These are phyloP conservation scores for Casuarina equisetifolia DNA, from an alignment of 306 rosid genomes.

Conservation along the genomic window DNA sequence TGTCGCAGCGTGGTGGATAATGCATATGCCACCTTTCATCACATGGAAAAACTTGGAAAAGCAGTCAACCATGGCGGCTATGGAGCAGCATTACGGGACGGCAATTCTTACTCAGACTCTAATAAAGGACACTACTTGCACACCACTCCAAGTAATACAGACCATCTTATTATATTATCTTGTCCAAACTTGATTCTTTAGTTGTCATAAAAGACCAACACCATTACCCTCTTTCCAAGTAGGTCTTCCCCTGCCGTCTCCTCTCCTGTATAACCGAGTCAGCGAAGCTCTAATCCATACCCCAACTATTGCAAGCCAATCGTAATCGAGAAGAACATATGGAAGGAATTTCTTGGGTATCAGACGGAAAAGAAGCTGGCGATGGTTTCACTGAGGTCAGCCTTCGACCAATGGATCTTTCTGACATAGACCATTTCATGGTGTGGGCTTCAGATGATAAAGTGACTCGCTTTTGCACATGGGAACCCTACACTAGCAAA, in stretches of 20 bases:
- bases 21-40: too few relatives aligned
- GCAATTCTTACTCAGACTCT: too few relatives aligned
- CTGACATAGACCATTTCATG: slow-evolving; percentile 70
- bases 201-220: not conserved
- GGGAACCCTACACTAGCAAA: slow-evolving; percentile 56
- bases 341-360: slow-evolving; percentile 12
- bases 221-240: not conserved
- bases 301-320: not conserved
- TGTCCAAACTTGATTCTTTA: too few relatives aligned
- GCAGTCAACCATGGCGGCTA: slow-evolving; percentile 7
- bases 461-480: slow-evolving; percentile 46
- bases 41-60: too few relatives aligned
- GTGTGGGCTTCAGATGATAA: slow-evolving; percentile 57
- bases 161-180: not conserved
- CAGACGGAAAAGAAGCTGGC: slow-evolving; percentile 4
- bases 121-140: slow-evolving; percentile 1
- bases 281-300: not conserved
- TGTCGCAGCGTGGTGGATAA: too few relatives aligned
- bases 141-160: slow-evolving; percentile 26
- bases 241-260: too few relatives aligned
- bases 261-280: not conserved
- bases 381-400: slow-evolving; percentile 23
- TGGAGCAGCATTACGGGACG: not conserved
- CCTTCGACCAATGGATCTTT: slow-evolving; percentile 47
- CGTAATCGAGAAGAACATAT: not conserved